Percentiles rank a stretch among this genome's conserved stretches.
These are phyloP conservation scores for Chytriomyces sp. DNA, from an alignment of 192 early-diverging fungal genomes.

Conservation along the genomic window DNA sequence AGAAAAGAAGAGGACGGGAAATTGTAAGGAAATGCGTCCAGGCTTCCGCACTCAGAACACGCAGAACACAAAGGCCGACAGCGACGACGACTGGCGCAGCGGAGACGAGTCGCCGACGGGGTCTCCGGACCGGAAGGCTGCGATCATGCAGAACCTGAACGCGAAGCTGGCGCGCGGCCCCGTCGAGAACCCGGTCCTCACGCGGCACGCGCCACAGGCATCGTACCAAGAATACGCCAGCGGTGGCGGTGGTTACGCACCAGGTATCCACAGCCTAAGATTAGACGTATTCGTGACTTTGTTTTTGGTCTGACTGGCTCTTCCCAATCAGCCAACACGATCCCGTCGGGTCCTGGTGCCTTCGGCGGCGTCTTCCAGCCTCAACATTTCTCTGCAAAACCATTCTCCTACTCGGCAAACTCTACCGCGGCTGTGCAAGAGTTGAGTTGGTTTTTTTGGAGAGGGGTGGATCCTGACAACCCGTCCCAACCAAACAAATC, in stretches of 20 bases:
- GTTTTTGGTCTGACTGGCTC: no score
- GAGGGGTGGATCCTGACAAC: not conserved
- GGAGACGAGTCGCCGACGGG: not conserved
- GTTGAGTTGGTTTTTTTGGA: not conserved
- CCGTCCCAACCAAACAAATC: slow-evolving; percentile 5
- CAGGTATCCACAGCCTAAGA: no score
- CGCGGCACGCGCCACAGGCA: slow-evolving; percentile 6
- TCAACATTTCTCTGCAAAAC: not conserved
- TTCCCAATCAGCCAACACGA: not conserved
- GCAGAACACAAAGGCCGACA: not conserved
- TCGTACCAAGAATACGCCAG: slow-evolving; percentile 1
- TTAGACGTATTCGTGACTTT: no score
- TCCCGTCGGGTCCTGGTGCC: slow-evolving; percentile 10
- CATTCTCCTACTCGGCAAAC: slow-evolving; percentile 11
- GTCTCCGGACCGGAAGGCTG: not conserved
- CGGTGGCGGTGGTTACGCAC: slow-evolving; percentile 22
- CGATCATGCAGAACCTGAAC: slow-evolving; percentile 19
- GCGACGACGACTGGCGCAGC: slow-evolving; percentile 32
- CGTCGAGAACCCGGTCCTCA: slow-evolving; percentile 13
- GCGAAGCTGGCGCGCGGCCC: slow-evolving; percentile 21
- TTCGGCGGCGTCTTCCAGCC: slow-evolving; percentile 28
- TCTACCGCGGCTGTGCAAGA: not conserved
- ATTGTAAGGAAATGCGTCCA: not conserved
- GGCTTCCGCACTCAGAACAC: not conserved
- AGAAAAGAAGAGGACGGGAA: not conserved